Base-by-base conservation (phyloP, 768 basidiomycete species). In the Agaricus subrufescens region DNA sequence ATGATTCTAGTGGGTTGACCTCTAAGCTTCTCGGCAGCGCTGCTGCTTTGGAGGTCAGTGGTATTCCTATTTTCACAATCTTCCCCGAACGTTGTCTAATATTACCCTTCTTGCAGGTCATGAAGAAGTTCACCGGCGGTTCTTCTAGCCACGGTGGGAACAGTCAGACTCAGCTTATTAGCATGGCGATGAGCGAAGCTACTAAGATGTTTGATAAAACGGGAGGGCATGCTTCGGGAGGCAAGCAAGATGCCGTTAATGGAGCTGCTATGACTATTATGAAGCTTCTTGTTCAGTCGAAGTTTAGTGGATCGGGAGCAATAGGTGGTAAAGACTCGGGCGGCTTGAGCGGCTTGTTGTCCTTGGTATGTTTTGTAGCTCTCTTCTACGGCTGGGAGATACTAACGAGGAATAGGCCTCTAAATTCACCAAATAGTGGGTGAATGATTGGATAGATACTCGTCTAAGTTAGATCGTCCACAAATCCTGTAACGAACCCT, bases 111-210 rank as follows among this genome's bases (percentile, higher is more conserved):
- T 42, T 27, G 50, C 64, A 90, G 85, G 77, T 77, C 6, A 66
- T 91, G 57, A 86, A 91, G 71, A 65, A 76, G 61, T 89, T 89
- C 73, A 86, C 86, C 2, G 81, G 80, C 3, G 63, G 66, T 37
- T 71, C 70, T 31, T 55, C 58, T 10, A 37, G 53, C 38, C 46
- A 54, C 14, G 49, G 72, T 4, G 70, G 79, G 6, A 78, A 74
- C 27, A 72, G 76, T 46, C 76, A 80, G 66, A 83, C 82, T 39
- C 68, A 94, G 68, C 73, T 95, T 57, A 85, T 96, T 70, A 87
- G 88, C 63, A 69, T 92, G 69, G 93, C 94, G 3, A 92, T 96
- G 91, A 82, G 83, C 0, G 87, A 95, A 62, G 88, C 85, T 0
- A 73, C 80, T 14, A 87, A 90, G 66, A 70, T 91, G 48, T 89